Percentiles rank a stretch among this genome's conserved stretches.
phyloP scores from a whole-genome alignment of 441 rosid species.

The Jatropha multifida region DNA sequence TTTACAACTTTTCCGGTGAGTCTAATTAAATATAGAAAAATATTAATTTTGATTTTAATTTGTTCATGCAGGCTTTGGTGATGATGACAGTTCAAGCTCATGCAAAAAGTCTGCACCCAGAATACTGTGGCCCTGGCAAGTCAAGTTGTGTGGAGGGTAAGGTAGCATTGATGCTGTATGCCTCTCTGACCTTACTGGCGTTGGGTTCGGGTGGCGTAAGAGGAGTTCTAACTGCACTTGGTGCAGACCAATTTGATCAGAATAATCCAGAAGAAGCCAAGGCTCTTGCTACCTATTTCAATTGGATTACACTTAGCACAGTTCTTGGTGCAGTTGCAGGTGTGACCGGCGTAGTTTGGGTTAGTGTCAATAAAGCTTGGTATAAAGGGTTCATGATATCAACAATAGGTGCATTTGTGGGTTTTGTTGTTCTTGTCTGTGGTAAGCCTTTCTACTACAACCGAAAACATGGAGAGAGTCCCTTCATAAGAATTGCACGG shows the following conservation, averaged over 20 bases:
- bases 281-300: constrained; percentile 48
- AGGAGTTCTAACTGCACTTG: constrained; percentile 48
- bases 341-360: constrained; percentile 49
- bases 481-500: constrained; percentile 36
- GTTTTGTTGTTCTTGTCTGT: constrained; percentile 30
- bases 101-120: constrained; percentile 39
- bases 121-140: constrained; percentile 19
- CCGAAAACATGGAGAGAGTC: constrained; percentile 33
- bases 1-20: no score
- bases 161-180: constrained; percentile 34
- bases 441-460: constrained; percentile 51
- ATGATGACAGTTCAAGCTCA: constrained; percentile 53
- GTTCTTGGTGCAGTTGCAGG: constrained; percentile 44
- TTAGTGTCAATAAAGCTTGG: constrained; percentile 41
- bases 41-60: not conserved
- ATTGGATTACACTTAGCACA: constrained; percentile 31
- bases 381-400: constrained; percentile 46
- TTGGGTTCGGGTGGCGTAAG: constrained; percentile 47
- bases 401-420: constrained; percentile 32
- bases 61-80: constrained; percentile 34
- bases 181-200: constrained; percentile 38
- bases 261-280: constrained; percentile 44
- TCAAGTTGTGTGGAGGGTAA: constrained; percentile 41
- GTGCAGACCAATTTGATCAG: constrained; percentile 55
- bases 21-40: no score